Evolutionary conservation across 306 rosid genomes (phyloP).

Genomic region (Mucuna pruriens): DNA sequence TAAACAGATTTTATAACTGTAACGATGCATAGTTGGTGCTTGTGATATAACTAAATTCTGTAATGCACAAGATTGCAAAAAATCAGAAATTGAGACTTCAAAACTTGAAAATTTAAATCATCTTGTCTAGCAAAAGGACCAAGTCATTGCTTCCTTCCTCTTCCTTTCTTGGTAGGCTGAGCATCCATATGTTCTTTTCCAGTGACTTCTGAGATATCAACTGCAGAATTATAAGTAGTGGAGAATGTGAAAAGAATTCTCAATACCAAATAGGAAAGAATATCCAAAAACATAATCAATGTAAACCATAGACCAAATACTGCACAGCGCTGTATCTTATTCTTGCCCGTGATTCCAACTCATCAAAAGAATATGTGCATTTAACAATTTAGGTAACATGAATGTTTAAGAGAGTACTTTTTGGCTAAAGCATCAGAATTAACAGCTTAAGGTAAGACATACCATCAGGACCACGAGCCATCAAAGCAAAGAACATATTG

Average conservation of each 20-base stretch:
- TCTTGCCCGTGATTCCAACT: not conserved
- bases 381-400: not conserved
- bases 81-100: not conserved
- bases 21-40: not conserved
- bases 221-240: conserved; percentile 45
- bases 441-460: conserved; percentile 26
- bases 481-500: conserved; percentile 82
- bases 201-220: conserved; percentile 71
- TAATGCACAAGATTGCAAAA: not conserved
- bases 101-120: conserved; percentile 12
- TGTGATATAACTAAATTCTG: not conserved
- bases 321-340: not conserved
- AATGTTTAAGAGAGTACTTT: not conserved
- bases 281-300: not conserved
- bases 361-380: not conserved
- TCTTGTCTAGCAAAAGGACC: conserved; percentile 27
- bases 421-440: not conserved
- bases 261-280: not conserved
- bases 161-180: conserved; percentile 81
- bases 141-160: conserved; percentile 81
- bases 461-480: conserved; percentile 97
- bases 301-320: not conserved
- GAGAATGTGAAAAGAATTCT: not conserved
- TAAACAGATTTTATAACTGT: not conserved
- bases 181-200: conserved; percentile 81